Evolutionary conservation across 768 basidiomycete species (phyloP), one percentile per base, ranked within the genome.

Genomic region (Cystobasidium onofrii): DNA sequence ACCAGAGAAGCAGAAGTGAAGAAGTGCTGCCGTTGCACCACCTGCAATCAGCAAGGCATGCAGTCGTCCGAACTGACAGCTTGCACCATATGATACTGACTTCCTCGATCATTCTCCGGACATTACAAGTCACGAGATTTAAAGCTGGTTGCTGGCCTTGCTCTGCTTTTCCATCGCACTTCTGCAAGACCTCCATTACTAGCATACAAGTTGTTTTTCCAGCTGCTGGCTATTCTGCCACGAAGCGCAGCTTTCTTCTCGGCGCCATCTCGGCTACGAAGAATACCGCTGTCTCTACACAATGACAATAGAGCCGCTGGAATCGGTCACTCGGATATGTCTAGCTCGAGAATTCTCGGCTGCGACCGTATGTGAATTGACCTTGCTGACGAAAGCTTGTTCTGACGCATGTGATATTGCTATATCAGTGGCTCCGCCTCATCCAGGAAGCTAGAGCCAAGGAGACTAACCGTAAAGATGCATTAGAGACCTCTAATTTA

Each of bases 381-480:
- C 23, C 23, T 27, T 34, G 12, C 7, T 64, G 33, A 4, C 57
- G 17, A 7, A 13, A 39, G 7, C 39, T 15, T 39, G 39, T 15
- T 12, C 57, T 60, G 57, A 60, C 23, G 57, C 27, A 34, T 29
- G 2, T 13, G 4, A 34, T 29, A 13, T 29, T 20, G 10, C n/a
- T n/a, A n/a, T 23, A 27, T 13, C 23, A 64, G 63, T 64, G 63
- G 63, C 63, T 64, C 7, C 63, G 63, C 36, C 39, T 64, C 4
- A 6, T 64, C 12, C 18, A 46, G 63, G 63, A 64, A 27, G 63
- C 63, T 1, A 39, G 41, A 17, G 15, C 33, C 12, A 18, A 64
- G 27, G 43, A 39, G 10, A 34, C 31, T n/a, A 6, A 6, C 63
- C 18, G 63, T 13, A 36, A 41, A 64, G 20, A 43, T 27, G 27